Conservation (phyloP, 208 protist species). For the Crithidia sp. region DNA sequence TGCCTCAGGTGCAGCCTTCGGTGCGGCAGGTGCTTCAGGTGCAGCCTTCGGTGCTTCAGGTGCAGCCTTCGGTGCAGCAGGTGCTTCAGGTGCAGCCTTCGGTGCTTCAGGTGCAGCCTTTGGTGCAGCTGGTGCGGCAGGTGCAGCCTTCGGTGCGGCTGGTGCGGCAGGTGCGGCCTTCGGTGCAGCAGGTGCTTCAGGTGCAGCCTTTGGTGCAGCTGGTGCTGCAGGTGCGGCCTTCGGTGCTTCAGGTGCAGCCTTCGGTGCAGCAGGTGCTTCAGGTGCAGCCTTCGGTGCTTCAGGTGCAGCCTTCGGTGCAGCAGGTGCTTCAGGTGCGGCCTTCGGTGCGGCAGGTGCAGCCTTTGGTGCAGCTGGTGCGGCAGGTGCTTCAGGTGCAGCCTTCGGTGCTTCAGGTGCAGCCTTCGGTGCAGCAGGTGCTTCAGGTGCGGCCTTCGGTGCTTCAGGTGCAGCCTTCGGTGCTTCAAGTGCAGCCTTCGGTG, state of each 20-base stretch:
- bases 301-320: constrained; percentile 19
- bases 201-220: no score
- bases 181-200: no score
- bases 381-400: constrained; percentile 9
- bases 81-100: constrained; percentile 10
- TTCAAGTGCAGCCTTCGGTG: constrained; percentile 11
- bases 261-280: no score
- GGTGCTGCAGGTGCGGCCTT: no score
- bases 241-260: no score
- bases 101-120: neutral
- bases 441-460: constrained; percentile 26
- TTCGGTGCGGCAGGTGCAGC: constrained; percentile 8
- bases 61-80: neutral
- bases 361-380: constrained; percentile 14
- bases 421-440: neutral
- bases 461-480: constrained; percentile 24
- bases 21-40: constrained; percentile 1
- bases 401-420: constrained; percentile 15
- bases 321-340: no score
- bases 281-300: neutral
- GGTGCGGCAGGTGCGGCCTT: no score
- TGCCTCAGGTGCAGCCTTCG: neutral
- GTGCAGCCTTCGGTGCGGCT: no score
- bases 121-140: no score
- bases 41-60: constrained; percentile 5